These are phyloP conservation scores for Lactarius hengduanensis DNA, from an alignment of 768 basidiomycete genomes.

Conservation along the genomic window DNA sequence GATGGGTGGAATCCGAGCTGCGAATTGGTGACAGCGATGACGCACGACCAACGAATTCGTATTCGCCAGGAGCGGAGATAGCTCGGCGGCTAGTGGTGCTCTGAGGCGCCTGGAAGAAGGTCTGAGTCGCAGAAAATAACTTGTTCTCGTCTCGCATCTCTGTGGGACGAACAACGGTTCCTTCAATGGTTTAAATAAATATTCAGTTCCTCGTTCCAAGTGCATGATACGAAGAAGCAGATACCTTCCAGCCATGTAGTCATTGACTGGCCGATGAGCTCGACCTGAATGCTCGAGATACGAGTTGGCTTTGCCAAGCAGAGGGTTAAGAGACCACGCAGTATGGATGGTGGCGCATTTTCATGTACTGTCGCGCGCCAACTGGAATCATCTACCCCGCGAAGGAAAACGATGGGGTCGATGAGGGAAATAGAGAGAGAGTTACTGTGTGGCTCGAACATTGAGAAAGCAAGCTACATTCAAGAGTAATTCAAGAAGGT, in stretches of 20 bases:
- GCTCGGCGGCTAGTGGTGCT: constrained; percentile 45
- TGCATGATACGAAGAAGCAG: constrained; percentile 18
- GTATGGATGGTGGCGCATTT: constrained; percentile 49
- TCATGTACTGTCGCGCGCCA: constrained; percentile 33
- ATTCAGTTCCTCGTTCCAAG: constrained; percentile 37
- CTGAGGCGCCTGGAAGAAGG: constrained; percentile 64
- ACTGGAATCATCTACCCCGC: constrained; percentile 39
- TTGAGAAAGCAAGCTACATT: background rate
- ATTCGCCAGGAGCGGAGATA: constrained; percentile 43
- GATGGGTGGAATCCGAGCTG: background rate
- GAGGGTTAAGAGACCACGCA: constrained; percentile 65
- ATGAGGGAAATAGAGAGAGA: constrained; percentile 46
- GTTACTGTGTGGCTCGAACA: constrained; percentile 30
- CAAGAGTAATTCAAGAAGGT: background rate
- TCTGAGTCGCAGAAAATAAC: constrained; percentile 68
- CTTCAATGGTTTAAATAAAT: constrained; percentile 41
- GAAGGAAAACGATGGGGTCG: constrained; percentile 55
- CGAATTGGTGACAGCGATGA: constrained; percentile 4
- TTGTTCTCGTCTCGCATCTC: constrained; percentile 71
- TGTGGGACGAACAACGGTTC: constrained; percentile 36
- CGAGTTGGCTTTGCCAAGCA: constrained; percentile 72
- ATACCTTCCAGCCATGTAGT: constrained; percentile 88
- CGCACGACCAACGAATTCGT: constrained; percentile 37
- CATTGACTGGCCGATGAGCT: constrained; percentile 66
- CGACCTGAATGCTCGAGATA: constrained; percentile 82